These are phyloP conservation scores for Pseudogymnoascus sp. DNA, from an alignment of 2,329 filamentous ascomycete species.

Conservation along the genomic window DNA sequence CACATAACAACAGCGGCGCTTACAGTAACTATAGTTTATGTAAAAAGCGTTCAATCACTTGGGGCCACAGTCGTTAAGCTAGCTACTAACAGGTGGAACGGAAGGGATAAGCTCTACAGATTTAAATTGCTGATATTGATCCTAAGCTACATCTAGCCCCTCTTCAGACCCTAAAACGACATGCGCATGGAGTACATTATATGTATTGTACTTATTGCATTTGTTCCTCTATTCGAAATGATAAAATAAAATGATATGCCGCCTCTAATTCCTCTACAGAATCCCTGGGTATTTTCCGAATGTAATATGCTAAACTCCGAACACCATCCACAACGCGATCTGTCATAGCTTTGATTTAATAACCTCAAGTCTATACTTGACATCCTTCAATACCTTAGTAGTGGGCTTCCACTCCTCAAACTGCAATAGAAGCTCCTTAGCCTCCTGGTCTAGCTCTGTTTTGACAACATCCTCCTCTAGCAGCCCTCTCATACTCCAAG, in stretches of 20 bases:
- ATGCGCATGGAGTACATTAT: neutral
- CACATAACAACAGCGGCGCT: neutral
- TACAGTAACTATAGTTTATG: no score
- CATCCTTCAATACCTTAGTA: conserved; percentile 88
- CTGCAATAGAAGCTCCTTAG: conserved; percentile 66
- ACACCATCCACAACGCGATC: neutral
- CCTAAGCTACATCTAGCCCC: neutral
- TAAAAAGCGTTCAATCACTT: neutral
- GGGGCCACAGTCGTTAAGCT: neutral
- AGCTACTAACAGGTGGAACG: neutral
- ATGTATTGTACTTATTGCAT: neutral
- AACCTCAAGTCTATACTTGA: conserved; percentile 88
- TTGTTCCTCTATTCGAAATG: neutral
- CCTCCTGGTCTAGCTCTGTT: conserved; percentile 68
- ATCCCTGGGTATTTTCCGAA: neutral
- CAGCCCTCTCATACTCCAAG: conserved; percentile 91
- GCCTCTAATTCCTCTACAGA: neutral
- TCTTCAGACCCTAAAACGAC: no score
- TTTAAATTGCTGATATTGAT: neutral
- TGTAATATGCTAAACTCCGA: neutral
- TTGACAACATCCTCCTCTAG: conserved; percentile 88
- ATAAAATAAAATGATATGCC: neutral
- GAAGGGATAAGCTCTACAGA: neutral
- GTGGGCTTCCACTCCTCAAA: conserved; percentile 91
- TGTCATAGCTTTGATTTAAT: conserved; percentile 68